Base-by-base conservation (phyloP, 2,329 filamentous ascomycete species). In the Penicillium sp. region DNA sequence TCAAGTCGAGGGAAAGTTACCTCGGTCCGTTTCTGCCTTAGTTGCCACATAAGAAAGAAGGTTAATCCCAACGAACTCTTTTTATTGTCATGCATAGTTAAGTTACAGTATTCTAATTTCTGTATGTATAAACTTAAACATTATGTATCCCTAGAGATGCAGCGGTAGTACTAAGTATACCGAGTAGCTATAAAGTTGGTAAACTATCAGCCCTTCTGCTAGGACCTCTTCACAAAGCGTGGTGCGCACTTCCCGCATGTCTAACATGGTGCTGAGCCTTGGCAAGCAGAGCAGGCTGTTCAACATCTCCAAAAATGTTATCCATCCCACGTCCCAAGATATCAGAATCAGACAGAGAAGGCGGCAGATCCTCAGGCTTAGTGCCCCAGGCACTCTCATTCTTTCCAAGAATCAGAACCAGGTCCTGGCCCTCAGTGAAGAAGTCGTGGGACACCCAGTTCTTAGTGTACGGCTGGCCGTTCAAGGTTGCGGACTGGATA, bases 391-490 rank as follows among this genome's bases (percentile, higher is more conserved):
- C 54, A 59, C 82, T 85, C 66, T 87, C 84, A 41, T 74, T 74
- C 9, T 58, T 62, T 0, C 84, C 84, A 8, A 87, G 66, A 4
- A 74, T 77, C 42, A 87, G 69, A 41, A 86, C 81, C 40, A 87
- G 67, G 49, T 81, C 75, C 24, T 78, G 77, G 0, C 84, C 84
- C 29, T 85, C 74, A 0, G 78, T 72, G 61, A 86, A 87, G 58
- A 87, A 87, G 35, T 73, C 76, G 65, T 87, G 84, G 29, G 77
- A 74, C 10, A 87, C 68, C 82, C 84, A 87, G 61, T 78, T 87
- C 63, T 71, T 77, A 0, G 72, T 78, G 55, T 84, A 87, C 0
- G 70, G 65, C 55, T 71, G 50, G 1, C 84, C 84, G 57, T 87
- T 63, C 23, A 87, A 65, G 2, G 74, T 85, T 2, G 80, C 84